Evolutionary conservation across 2,329 filamentous ascomycete genomes (phyloP), one percentile per base, ranked within the genome.

Genomic region (Gremmenia infestans): DNA sequence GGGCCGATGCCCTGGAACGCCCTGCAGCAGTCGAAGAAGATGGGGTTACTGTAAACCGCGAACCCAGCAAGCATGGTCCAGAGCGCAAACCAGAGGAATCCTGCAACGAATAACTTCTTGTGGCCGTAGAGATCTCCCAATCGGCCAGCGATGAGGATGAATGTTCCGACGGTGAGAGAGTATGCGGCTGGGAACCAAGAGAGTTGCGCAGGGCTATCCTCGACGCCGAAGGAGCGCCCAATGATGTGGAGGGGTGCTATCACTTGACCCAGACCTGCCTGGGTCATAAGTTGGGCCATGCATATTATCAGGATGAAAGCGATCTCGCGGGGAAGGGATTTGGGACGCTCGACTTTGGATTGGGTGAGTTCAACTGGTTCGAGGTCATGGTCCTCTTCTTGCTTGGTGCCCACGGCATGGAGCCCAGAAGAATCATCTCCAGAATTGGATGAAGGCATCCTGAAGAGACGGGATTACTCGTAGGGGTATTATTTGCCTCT

Each of bases 121-220:
- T 81, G 78, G 3, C 80, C 80, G 60, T 76, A 79, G 3, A 82
- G 69, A 43, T 77, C 74, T 0, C 79, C 79, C 1, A 81, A 68
- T 2, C 79, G 74, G 4, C 79, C 79, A 12, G 73, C 74, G 3
- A 78, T 70, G 0, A 82, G 68, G 4, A 82, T 77, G 57, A 81
- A 80, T 1, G 78, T 73, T 2, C 79, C 74, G 58, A 80, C 76
- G 0, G 78, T 80, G 1, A 80, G 67, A 9, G 73, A 76, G 63
- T 82, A 86, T 2, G 79, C 80, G 1, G 81, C 80, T 11, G 81
- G 73, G 50, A 79, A 76, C 81, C 82, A 85, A 40, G 74, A 76
- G 14, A 82, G 69, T n/a, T 76, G 67, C 8, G 75, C 76, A 0
- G 71, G 67, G 12, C 17, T 22, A 2, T 74, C 72, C 3, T 65